Conservation (phyloP, 495 filamentous ascomycete species). For the Stereocaulon alpinum region DNA sequence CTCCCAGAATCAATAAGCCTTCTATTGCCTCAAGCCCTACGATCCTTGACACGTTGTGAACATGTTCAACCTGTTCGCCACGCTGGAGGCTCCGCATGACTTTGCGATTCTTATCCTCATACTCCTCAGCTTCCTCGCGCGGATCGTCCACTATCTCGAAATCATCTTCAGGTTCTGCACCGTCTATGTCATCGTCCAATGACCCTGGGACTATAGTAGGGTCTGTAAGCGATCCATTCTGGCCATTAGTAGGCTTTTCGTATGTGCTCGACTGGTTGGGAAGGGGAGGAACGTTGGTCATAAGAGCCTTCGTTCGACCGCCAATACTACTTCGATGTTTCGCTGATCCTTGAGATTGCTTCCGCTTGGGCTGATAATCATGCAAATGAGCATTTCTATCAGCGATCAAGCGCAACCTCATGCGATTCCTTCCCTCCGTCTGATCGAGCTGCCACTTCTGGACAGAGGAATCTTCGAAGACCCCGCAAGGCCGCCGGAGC, state of each 20-base stretch:
- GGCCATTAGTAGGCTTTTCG: background rate
- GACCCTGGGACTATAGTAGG: background rate
- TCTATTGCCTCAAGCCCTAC: conserved; percentile 87
- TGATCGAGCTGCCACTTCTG: conserved; percentile 86
- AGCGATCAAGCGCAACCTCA: conserved; percentile 76
- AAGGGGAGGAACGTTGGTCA: conserved; percentile 8
- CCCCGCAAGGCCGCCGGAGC: conserved; percentile 62
- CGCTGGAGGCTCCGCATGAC: conserved; percentile 91
- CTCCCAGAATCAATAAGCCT: conserved; percentile 87
- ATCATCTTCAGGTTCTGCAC: conserved; percentile 58
- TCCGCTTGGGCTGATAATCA: conserved; percentile 80
- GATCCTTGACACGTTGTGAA: conserved; percentile 90
- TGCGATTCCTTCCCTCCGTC: conserved; percentile 90
- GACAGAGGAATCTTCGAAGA: conserved; percentile 55
- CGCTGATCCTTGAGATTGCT: conserved; percentile 39
- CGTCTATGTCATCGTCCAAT: conserved; percentile 7
- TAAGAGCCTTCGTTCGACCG: conserved; percentile 2
- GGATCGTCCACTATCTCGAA: conserved; percentile 92
- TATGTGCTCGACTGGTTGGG: conserved; percentile 5
- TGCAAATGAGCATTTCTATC: conserved; percentile 56
- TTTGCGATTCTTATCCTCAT: conserved; percentile 94
- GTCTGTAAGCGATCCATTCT: background rate
- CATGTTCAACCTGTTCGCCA: conserved; percentile 83
- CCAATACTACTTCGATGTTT: conserved; percentile 14
- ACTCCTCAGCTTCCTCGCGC: conserved; percentile 69